Evolutionary conservation across 2,329 filamentous ascomycete species (phyloP), one percentile per base, ranked within the genome.

Genomic region (Penicillium sp.): DNA sequence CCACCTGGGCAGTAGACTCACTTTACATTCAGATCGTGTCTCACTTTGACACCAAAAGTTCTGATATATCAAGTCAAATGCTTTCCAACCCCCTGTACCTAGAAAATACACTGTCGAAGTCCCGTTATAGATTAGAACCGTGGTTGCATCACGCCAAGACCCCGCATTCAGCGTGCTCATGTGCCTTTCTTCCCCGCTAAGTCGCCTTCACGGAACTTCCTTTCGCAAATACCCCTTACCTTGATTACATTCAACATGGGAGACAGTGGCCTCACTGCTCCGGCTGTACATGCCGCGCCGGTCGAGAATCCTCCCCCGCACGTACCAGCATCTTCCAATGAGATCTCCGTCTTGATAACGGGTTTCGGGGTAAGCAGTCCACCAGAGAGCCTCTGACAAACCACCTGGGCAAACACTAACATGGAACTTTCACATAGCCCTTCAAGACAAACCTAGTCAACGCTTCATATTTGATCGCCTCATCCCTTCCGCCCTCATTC

Each of bases 381-480:
- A 46, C 56, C 18, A 18, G 18, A 18, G 18, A 18, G 18, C 18
- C 18, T 18, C 18, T 18, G 18, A 18, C 18, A 18, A 18, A 18
- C 18, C 18, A 18, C 18, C 36, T 39, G 48, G 44, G 43, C 44
- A 54, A 44, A 27, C 46, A 54, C 47, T 55, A 43, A 59, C 34
- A 18, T 32, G 18, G 38, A 40, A 21, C 38, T 40, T 54, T 48
- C 49, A 55, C 54, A 44, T 60, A 93, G 90, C 88, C 91, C 1
- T 96, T 95, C 73, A 86, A 87, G 64, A 79, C 87, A 43, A 86
- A 87, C 67, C 84, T 86, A 27, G 77, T 87, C 56, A 96, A 96
- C 69, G 90, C 91, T 8, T 91, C 91, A 3, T 92, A 85, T 82
- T 83, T 92, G 68, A 92, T 96, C 67, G 86, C 88, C 46, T 81